Conservation (phyloP, 768 basidiomycete genomes). For the Coprinopsis marcescibilis region DNA sequence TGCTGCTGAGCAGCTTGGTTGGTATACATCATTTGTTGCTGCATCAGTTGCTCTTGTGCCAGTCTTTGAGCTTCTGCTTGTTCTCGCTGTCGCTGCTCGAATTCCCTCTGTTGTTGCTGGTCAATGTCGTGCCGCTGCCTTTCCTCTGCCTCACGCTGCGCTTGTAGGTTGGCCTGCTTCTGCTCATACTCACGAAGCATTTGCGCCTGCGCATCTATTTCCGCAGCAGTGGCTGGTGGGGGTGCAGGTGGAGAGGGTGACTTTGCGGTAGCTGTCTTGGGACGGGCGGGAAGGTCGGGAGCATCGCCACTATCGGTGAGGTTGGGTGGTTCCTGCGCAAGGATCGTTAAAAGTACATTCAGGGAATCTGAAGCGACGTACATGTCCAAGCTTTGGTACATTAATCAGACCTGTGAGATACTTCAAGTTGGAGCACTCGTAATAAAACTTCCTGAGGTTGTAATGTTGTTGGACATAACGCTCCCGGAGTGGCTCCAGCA, state of each 20-base stretch:
- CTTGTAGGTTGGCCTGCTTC: slow-evolving; percentile 82
- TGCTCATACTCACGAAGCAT: slow-evolving; percentile 96
- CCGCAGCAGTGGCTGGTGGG: slow-evolving; percentile 63
- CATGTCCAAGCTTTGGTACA: slow-evolving; percentile 93
- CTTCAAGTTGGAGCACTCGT: slow-evolving; percentile 98
- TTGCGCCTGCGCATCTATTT: slow-evolving; percentile 84
- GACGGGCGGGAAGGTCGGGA: slow-evolving; percentile 84
- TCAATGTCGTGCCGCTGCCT: slow-evolving; percentile 72
- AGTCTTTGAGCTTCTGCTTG: slow-evolving; percentile 85
- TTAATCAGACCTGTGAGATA: slow-evolving; percentile 97
- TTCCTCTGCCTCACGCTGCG: slow-evolving; percentile 80
- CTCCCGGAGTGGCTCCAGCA: slow-evolving; percentile 80
- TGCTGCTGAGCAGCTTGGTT: slow-evolving; percentile 69
- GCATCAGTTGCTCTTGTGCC: slow-evolving; percentile 86
- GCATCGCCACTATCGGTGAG: slow-evolving; percentile 75
- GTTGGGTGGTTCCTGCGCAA: slow-evolving; percentile 87
- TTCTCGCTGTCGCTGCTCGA: slow-evolving; percentile 80
- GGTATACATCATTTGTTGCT: slow-evolving; percentile 77
- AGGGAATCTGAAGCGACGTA: slow-evolving; percentile 25
- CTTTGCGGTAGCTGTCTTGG: slow-evolving; percentile 52
- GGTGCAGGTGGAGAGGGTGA: slow-evolving; percentile 61
- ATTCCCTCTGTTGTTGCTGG: slow-evolving; percentile 77
- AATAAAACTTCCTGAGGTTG: slow-evolving; percentile 94
- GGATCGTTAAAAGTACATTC: slow-evolving; percentile 2
- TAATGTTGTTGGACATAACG: slow-evolving; percentile 91